These are phyloP conservation scores for Gossypioides kirkii DNA, from an alignment of 345 rosid species.

Conservation along the genomic window DNA sequence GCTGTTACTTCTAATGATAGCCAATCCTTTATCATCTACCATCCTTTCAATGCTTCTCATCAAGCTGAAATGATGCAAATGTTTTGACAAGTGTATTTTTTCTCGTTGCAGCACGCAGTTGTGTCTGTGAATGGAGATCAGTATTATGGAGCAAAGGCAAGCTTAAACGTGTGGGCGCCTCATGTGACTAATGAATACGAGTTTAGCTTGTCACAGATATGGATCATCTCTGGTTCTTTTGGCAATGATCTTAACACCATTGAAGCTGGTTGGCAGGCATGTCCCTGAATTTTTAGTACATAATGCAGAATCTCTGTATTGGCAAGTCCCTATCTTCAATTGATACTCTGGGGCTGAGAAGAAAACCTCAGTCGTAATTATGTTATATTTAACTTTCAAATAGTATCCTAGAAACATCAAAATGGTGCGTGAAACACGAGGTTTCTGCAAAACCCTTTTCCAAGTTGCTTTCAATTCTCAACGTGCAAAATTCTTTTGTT, in stretches of 20 bases:
- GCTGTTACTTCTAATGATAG: not conserved
- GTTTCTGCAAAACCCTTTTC: not conserved
- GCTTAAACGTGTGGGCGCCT: slow-evolving; percentile 91
- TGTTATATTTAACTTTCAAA: not conserved
- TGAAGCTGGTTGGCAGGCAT: slow-evolving; percentile 99
- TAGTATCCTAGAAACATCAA: not conserved
- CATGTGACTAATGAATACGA: slow-evolving; percentile 65
- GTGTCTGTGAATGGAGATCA: slow-evolving; percentile 77
- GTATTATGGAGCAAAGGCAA: slow-evolving; percentile 91
- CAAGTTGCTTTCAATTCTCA: not conserved
- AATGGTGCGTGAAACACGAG: not conserved
- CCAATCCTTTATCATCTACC: not conserved
- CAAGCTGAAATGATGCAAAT: not conserved
- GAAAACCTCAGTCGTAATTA: not conserved
- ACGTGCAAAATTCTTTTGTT: not conserved
- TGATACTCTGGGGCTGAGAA: not conserved
- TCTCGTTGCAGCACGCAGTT: slow-evolving; percentile 76
- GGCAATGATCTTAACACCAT: slow-evolving; percentile 89
- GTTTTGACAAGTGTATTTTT: not conserved
- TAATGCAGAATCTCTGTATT: not conserved
- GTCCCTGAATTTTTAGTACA: not conserved
- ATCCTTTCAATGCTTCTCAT: not conserved
- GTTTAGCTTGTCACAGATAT: slow-evolving; percentile 86
- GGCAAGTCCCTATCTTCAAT: too few species aligned
- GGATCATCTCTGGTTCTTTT: slow-evolving; percentile 95